phyloP scores from a whole-genome alignment of 2,329 filamentous ascomycete species.

The Blumeria graminis region DNA sequence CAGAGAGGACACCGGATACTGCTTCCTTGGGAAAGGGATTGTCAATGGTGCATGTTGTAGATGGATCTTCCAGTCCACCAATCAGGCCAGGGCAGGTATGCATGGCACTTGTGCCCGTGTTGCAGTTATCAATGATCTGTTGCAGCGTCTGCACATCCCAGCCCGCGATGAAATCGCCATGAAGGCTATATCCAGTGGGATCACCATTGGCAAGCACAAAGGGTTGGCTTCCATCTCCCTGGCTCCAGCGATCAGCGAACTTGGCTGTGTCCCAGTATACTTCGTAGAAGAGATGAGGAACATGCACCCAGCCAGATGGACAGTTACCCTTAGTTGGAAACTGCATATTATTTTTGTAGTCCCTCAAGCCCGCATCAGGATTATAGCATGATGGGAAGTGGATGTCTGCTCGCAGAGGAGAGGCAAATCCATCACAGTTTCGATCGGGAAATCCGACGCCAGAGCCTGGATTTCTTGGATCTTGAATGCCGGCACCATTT shows the following conservation, averaged over 20 bases:
- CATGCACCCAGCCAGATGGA: slow-evolving; percentile 41
- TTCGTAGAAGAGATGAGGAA: slow-evolving; percentile 63
- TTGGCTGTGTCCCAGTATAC: slow-evolving; percentile 56
- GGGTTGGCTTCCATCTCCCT: slow-evolving; percentile 36
- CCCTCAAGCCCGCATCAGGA: slow-evolving; percentile 27
- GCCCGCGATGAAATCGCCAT: slow-evolving; percentile 59
- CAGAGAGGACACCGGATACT: slow-evolving; percentile 20
- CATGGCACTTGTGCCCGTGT: slow-evolving; percentile 33
- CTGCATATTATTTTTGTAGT: slow-evolving; percentile 43
- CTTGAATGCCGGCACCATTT: slow-evolving; percentile 26
- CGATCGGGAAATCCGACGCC: slow-evolving; percentile 45
- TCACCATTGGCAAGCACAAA: slow-evolving; percentile 67
- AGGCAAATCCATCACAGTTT: slow-evolving; percentile 38
- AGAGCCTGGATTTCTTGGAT: slow-evolving; percentile 27
- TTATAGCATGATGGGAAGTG: slow-evolving; percentile 86
- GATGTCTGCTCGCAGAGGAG: slow-evolving; percentile 52
- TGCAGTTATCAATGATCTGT: slow-evolving; percentile 46
- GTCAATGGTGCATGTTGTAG: slow-evolving; percentile 25
- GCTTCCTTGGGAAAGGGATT: slow-evolving; percentile 22
- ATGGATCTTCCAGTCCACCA: slow-evolving; percentile 24
- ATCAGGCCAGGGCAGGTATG: slow-evolving; percentile 35
- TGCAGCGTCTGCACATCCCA: slow-evolving; percentile 51
- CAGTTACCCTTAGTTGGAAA: slow-evolving; percentile 57
- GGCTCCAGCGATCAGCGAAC: slow-evolving; percentile 36
- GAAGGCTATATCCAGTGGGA: slow-evolving; percentile 47